Percentiles rank a stretch among this genome's conserved stretches.
phyloP scores from a whole-genome alignment of 2,329 filamentous ascomycete species.

The Cytospora chrysosperma region DNA sequence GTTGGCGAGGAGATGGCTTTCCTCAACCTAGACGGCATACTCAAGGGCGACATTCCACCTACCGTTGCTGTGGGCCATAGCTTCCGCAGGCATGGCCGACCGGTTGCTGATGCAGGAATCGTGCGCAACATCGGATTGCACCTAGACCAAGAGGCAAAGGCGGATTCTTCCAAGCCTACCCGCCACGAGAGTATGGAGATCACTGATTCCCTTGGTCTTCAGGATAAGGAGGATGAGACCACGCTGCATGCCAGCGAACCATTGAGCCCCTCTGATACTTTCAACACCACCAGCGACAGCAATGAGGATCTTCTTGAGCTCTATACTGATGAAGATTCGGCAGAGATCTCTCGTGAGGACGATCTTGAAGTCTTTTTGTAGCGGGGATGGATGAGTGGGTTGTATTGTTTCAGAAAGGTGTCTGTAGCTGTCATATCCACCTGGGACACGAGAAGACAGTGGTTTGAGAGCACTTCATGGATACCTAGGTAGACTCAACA shows the following conservation, averaged over 20 bases:
- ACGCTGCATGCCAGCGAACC: background rate
- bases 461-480: background rate
- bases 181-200: background rate
- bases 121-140: conserved; percentile 40
- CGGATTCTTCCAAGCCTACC: background rate
- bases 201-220: background rate
- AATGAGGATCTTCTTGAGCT: conserved; percentile 20
- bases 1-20: conserved; percentile 42
- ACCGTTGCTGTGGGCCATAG: conserved; percentile 52
- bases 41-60: conserved; percentile 49
- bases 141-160: background rate
- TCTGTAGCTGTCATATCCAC: background rate
- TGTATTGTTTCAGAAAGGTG: background rate
- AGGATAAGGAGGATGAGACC: background rate
- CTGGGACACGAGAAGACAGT: background rate
- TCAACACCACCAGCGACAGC: conserved; percentile 6
- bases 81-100: conserved; percentile 48
- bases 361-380: conserved; percentile 16
- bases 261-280: conserved; percentile 4
- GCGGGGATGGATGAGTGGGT: background rate
- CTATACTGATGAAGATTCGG: conserved; percentile 5
- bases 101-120: conserved; percentile 40
- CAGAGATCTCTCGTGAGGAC: background rate
- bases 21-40: conserved; percentile 50
- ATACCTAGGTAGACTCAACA: background rate